Evolutionary conservation across 1,284 basidiomycete genomes (phyloP), one percentile per base, ranked within the genome.

Genomic region (Jaminaea rosea): DNA sequence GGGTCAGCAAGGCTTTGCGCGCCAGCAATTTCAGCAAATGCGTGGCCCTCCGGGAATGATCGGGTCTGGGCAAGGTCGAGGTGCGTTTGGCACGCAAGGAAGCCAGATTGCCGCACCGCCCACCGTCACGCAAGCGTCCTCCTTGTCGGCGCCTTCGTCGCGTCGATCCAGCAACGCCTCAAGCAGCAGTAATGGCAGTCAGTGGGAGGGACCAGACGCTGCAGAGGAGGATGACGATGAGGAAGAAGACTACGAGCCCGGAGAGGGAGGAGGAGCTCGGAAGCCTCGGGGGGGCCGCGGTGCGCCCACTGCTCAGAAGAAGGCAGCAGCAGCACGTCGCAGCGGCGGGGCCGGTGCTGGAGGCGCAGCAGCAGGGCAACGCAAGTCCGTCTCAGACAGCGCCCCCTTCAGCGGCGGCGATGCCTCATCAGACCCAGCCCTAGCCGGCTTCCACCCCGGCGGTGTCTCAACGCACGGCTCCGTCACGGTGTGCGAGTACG

Each of bases 401-500:
- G 21, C 23, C 49, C 9, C 37, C 46, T 11, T 49, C 37, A 11
- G n/a, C 10, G 34, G n/a, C 10, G 34, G n/a, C 3, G 34, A 15
- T 10, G 34, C 34, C 34, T 36, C 34, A n/a, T n/a, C n/a, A n/a
- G n/a, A n/a, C n/a, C n/a, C n/a, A n/a, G n/a, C n/a, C n/a, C n/a
- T n/a, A n/a, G n/a, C n/a, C n/a, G n/a, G n/a, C n/a, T n/a, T n/a
- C n/a, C n/a, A n/a, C n/a, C n/a, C n/a, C 19, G 39, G 39, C 24
- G 39, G 39, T 4, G 39, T 23, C 2, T 17, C 15, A 5, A n/a
- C 19, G 4, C 19, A 42, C 23, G 46, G 26, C n/a, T 9, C 17
- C 46, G 5, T 47, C 21, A 53, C 51, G 24, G 19, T 42, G n/a
- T 73, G 71, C 56, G 66, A 73, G 57, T 73, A 72, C 44, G 53